Base-by-base conservation (phyloP, 495 filamentous ascomycete species). In the Melanomma pulvis-pyrius region DNA sequence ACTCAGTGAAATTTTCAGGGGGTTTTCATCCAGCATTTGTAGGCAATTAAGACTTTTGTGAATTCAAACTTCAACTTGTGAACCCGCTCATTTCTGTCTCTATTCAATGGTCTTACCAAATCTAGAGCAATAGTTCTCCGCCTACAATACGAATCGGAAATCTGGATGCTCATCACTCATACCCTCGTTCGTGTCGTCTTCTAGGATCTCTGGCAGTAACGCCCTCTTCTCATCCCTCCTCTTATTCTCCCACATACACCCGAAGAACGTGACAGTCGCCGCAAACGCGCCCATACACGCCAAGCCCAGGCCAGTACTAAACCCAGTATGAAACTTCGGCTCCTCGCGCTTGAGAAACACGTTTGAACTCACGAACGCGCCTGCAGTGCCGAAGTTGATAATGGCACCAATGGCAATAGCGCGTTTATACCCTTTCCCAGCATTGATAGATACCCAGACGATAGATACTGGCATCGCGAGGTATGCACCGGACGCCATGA, bases 401-500 rank as follows among this genome's bases (percentile, higher is more conserved):
- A 71, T 59, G 2, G 66, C 54, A 26, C 65, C 69, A 9, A 71
- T 47, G 4, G 69, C 60, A 46, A 71, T 52, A 11, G 69, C 68
- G 24, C 69, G 65, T 32, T 71, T 71, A 51, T 71, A 69, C 1
- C 69, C 69, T 44, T 69, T 71, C 11, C 65, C 65, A 11, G 68
- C 65, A 49, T 71, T 71, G 26, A 71, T 69, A 22, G 69, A 59
- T 1, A 60, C 32, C 69, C 69, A 71, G 26, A 71, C 65, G 13
- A 71, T 66, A 4, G 55, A 24, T 22, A 59, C 39, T 21, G 90
- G 88, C 26, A 87, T 83, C 1, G 80, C 79, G 0, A 82, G 80
- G 62, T 83, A 88, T 63, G 83, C 81, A 59, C 87, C 87, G 34
- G 83, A 84, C 1, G 88, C 83, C 1, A 84, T 86, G 21, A 92